Base-by-base conservation (phyloP, 768 basidiomycete species). In the Mycena kentingensis region DNA sequence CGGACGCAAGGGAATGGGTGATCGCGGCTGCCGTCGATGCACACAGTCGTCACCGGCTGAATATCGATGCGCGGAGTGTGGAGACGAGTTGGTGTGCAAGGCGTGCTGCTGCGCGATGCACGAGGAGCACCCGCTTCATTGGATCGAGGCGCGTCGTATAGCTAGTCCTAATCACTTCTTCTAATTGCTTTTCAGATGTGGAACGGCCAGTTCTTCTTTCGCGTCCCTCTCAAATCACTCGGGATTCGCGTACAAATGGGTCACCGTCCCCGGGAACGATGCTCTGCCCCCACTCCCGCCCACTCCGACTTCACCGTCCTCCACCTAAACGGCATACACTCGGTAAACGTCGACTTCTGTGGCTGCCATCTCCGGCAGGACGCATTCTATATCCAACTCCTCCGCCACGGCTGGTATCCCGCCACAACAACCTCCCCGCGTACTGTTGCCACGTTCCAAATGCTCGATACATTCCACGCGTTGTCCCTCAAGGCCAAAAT, bases 281-380 rank as follows among this genome's bases (percentile, higher is more conserved):
- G 68, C 36, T 22, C 53, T 16, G 36, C 49, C 1, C 65, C 63
- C 0, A 7, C 45, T 0, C 43, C 60, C 6, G 24, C 42, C 10
- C 49, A 53, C 21, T 49, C 67, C n/a, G 51, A 63, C 13, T 74
- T 73, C 47, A 55, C 65, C 2, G 52, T 75, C 15, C 47, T 75
- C 42, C 59, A 71, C 47, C 52, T 38, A 0, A 58, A 61, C 45
- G 70, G 68, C 0, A 63, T 75, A 13, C 72, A 73, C 41, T 28
- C 55, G 3, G 63, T 74, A 3, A 46, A 26, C 4, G 28, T 74
- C 1, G 57, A 66, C 46, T 74, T 65, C 48, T 75, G 73, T 49
- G 43, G 43, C 3, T 51, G 50, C 13, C 39, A 42, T 11, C 29
- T 19, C 19, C 45, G 24, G 35, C 28, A 36, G 19, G 52, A 19